Conservation (phyloP, 768 basidiomycete species). For the Boletus patriciae region DNA sequence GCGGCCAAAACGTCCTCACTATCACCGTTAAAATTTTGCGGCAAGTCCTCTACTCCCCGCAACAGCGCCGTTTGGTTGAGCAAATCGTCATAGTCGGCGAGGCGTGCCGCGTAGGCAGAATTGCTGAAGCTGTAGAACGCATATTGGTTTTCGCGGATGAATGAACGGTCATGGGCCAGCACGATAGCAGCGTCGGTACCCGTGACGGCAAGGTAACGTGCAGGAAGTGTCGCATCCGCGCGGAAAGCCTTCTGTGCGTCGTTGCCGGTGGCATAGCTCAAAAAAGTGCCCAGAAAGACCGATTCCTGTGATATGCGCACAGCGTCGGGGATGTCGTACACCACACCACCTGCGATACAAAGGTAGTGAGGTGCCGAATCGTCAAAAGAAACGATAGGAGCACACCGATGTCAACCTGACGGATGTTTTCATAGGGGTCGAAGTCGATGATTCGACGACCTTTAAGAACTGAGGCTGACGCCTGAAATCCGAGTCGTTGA, state of each 20-base stretch:
- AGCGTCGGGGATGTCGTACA: background rate
- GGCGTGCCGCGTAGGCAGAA: background rate
- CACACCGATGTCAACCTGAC: background rate
- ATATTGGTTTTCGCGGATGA: constrained; percentile 1
- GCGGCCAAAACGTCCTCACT: background rate
- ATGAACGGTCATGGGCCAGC: background rate
- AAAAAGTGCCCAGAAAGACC: background rate
- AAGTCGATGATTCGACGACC: constrained; percentile 5
- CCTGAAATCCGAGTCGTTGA: background rate
- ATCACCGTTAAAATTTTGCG: background rate
- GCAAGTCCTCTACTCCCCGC: constrained; percentile 1
- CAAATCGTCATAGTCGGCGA: background rate
- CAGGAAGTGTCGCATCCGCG: background rate
- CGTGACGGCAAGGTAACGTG: constrained; percentile 6
- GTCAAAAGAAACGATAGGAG: background rate
- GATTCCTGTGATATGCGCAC: background rate
- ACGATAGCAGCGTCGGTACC: background rate
- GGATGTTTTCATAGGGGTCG: background rate
- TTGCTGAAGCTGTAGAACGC: constrained; percentile 1
- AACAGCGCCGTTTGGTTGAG: constrained; percentile 1
- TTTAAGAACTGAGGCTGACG: background rate
- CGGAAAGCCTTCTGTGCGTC: background rate
- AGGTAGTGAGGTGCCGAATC: background rate
- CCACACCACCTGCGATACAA: background rate
- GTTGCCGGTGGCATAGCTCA: background rate